Percentiles rank a stretch among this genome's conserved stretches.
Conservation (phyloP, 2,329 filamentous ascomycete species). For the Neonectria coccinea region DNA sequence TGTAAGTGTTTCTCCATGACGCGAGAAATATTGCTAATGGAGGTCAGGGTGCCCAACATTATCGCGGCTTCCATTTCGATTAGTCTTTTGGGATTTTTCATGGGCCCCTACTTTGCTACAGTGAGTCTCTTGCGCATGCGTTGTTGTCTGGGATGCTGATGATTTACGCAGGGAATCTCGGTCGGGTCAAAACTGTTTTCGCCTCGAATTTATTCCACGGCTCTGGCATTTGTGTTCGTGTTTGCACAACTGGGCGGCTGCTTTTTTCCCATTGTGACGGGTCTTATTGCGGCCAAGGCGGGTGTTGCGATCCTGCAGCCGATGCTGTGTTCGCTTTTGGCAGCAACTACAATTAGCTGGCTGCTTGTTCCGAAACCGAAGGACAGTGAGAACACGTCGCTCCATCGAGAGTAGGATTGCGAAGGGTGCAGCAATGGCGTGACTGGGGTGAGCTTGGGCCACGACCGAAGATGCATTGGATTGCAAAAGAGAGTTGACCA, state of each 20-base stretch:
- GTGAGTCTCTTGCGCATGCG: conserved; percentile 48
- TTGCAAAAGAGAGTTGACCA: neutral
- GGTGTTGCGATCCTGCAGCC: conserved; percentile 65
- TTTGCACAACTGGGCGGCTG: conserved; percentile 67
- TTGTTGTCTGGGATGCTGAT: conserved; percentile 4
- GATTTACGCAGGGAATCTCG: conserved; percentile 59
- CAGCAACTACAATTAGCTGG: conserved; percentile 61
- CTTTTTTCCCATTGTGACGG: conserved; percentile 67
- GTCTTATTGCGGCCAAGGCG: conserved; percentile 58
- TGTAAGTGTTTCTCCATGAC: conserved; percentile 50
- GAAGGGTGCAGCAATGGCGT: neutral
- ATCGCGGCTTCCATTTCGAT: conserved; percentile 65
- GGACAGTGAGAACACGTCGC: conserved; percentile 42
- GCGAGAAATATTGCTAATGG: conserved; percentile 13
- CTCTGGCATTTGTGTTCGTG: conserved; percentile 65
- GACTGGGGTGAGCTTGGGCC: neutral
- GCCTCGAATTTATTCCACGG: conserved; percentile 50
- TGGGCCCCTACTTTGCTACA: conserved; percentile 68
- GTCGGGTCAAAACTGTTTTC: conserved; percentile 65
- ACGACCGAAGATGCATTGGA: neutral
- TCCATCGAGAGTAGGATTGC: conserved; percentile 51
- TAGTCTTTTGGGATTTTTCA: conserved; percentile 67
- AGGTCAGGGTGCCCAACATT: conserved; percentile 54
- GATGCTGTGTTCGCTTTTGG: conserved; percentile 61
- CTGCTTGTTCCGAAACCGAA: conserved; percentile 56